Conservation (phyloP, 352 stramenopile species). For the Phytopythium chamaehyphon region DNA sequence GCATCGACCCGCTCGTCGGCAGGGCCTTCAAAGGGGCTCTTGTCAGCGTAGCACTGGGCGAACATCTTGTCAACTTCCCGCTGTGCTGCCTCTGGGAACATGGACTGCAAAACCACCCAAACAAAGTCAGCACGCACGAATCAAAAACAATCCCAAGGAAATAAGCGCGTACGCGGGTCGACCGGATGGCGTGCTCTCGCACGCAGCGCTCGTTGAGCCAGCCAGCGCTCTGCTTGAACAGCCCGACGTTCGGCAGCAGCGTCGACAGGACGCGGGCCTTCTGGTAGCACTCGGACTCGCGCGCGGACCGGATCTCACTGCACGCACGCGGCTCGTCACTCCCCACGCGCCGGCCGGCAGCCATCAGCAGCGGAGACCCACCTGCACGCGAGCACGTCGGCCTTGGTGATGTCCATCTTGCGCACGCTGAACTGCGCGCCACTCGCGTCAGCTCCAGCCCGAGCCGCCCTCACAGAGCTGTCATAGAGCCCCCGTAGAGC, state of each 20-base stretch:
- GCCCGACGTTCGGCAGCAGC: conserved; percentile 51
- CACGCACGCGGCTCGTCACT: too few species aligned
- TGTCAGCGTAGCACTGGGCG: conserved; percentile 63
- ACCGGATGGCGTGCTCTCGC: conserved; percentile 67
- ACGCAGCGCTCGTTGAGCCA: conserved; percentile 72
- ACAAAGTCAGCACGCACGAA: conserved; percentile 1
- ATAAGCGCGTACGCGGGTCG: conserved; percentile 46
- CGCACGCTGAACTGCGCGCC: conserved; percentile 63
- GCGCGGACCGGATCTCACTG: conserved; percentile 78
- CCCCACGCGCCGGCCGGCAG: not conserved
- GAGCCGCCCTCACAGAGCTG: too few species aligned
- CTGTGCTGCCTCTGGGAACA: conserved; percentile 65
- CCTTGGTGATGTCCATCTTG: conserved; percentile 84
- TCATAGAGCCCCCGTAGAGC: not conserved
- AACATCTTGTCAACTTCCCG: conserved; percentile 80
- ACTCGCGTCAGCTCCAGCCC: not conserved
- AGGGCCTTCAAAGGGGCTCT: conserved; percentile 48
- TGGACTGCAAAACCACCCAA: conserved; percentile 39
- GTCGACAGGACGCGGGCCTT: conserved; percentile 61
- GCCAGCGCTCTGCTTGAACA: conserved; percentile 53
- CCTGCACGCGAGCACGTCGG: conserved; percentile 76
- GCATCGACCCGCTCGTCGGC: not conserved
- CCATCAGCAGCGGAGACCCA: conserved; percentile 7
- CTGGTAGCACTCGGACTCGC: conserved; percentile 81
- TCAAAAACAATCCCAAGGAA: not conserved